Conservation (phyloP, 148 eudicot species). For the Talinum fruticosum region DNA sequence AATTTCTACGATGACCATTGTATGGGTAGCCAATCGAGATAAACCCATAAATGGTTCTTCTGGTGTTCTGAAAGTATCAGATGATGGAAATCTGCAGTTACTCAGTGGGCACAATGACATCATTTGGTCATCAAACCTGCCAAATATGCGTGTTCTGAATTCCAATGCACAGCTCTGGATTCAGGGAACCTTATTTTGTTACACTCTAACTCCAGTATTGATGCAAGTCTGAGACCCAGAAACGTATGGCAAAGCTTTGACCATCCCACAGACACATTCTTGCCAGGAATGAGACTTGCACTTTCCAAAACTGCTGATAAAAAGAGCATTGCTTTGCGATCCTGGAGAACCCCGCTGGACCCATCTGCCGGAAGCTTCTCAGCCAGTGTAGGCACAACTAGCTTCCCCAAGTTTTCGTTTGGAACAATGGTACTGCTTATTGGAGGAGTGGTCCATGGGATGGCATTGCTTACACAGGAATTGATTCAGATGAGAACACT, state of each 20-base stretch:
- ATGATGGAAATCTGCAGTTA: slow-evolving; percentile 34
- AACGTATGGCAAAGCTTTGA: slow-evolving; percentile 49
- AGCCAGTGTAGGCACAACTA: slow-evolving; percentile 3
- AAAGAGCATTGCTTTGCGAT: slow-evolving; percentile 8
- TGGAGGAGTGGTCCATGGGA: slow-evolving; percentile 38
- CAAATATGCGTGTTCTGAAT: neutral
- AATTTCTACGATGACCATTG: slow-evolving; percentile 24
- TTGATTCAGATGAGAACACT: slow-evolving; percentile 13
- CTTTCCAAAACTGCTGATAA: slow-evolving; percentile 15
- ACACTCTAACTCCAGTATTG: neutral
- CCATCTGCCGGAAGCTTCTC: slow-evolving; percentile 35
- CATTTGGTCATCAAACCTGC: slow-evolving; percentile 35
- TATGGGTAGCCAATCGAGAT: slow-evolving; percentile 46
- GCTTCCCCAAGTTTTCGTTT: slow-evolving; percentile 15
- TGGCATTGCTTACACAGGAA: slow-evolving; percentile 33
- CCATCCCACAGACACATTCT: slow-evolving; percentile 33
- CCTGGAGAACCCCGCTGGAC: slow-evolving; percentile 35
- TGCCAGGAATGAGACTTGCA: slow-evolving; percentile 35
- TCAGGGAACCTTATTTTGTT: slow-evolving; percentile 37
- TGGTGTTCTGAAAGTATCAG: slow-evolving; percentile 29
- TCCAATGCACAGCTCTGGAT: slow-evolving; percentile 32
- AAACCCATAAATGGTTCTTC: slow-evolving; percentile 27
- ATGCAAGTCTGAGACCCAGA: no score
- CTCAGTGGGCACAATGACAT: slow-evolving; percentile 3
- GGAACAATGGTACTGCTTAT: neutral